A percentile compares a stretch with the other conserved stretches of the same genome.
phyloP scores from a whole-genome alignment of 169 alveolate genomes.

The Hepatocystis sp. region DNA sequence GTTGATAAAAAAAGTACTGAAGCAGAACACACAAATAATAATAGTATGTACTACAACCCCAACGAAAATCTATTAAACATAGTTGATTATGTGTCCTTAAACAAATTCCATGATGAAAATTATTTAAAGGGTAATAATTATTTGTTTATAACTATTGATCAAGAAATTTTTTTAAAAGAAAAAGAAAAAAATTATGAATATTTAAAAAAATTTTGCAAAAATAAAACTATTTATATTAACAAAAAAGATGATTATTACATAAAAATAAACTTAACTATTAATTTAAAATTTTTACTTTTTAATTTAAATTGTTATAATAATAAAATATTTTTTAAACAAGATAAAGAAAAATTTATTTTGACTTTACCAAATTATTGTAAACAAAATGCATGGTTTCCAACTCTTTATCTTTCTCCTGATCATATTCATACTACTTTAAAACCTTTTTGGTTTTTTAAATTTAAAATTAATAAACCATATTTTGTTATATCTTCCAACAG shows the following conservation, averaged over 20 bases:
- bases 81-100: conserved; percentile 44
- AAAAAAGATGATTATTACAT: conserved; percentile 34
- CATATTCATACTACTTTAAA: conserved; percentile 8
- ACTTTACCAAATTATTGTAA: conserved; percentile 38
- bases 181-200: conserved; percentile 33
- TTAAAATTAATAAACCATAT: conserved; percentile 46
- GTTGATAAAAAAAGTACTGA: too few species aligned
- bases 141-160: conserved; percentile 37
- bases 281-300: conserved; percentile 23
- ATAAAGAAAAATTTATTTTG: conserved; percentile 15
- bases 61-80: conserved; percentile 1
- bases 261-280: conserved; percentile 17
- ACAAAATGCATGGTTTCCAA: conserved; percentile 61
- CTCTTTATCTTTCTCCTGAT: conserved; percentile 34
- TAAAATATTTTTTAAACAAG: conserved; percentile 34
- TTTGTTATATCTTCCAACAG: conserved; percentile 73
- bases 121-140: conserved; percentile 31
- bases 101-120: conserved; percentile 48
- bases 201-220: conserved; percentile 36
- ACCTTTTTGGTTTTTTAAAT: conserved; percentile 33
- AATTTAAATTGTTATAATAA: conserved; percentile 49
- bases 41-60: too few species aligned
- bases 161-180: conserved; percentile 39
- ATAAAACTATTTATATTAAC: conserved; percentile 6
- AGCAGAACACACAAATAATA: too few species aligned